These are phyloP conservation scores for Talaromyces verruculosus DNA, from an alignment of 2,329 filamentous ascomycete species.

Conservation along the genomic window DNA sequence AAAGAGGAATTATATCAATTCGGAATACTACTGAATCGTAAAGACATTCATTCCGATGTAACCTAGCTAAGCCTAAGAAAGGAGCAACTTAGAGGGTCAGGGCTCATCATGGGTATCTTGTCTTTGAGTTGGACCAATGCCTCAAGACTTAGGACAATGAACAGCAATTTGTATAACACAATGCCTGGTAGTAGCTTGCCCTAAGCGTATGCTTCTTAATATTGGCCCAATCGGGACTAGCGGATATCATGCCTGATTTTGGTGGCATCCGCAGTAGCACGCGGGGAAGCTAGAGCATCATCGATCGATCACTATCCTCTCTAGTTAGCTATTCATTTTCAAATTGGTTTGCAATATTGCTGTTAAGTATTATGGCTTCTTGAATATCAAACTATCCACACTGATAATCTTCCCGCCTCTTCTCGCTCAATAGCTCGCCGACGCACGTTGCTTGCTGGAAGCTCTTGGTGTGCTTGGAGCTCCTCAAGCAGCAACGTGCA, in stretches of 20 bases:
- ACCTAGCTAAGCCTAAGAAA: too few relatives aligned
- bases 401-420: not conserved
- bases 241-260: not conserved
- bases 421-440: not conserved
- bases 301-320: not conserved
- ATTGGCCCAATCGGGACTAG: constrained; percentile 5
- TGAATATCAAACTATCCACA: not conserved
- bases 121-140: not conserved
- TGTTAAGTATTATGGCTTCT: not conserved
- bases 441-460: constrained; percentile 19
- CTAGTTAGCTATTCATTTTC: not conserved
- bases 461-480: constrained; percentile 17
- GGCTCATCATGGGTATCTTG: not conserved
- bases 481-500: constrained; percentile 18
- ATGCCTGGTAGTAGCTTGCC: not conserved
- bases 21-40: not conserved
- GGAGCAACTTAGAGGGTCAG: not conserved
- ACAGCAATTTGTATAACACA: not conserved
- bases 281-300: constrained; percentile 14
- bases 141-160: not conserved
- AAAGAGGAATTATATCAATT: not conserved
- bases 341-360: not conserved
- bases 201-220: not conserved
- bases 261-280: not conserved
- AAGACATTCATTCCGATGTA: not conserved